Evolutionary conservation across 345 rosid genomes (phyloP), one percentile per base, ranked within the genome.

Genomic region (Euclidium syriacum): DNA sequence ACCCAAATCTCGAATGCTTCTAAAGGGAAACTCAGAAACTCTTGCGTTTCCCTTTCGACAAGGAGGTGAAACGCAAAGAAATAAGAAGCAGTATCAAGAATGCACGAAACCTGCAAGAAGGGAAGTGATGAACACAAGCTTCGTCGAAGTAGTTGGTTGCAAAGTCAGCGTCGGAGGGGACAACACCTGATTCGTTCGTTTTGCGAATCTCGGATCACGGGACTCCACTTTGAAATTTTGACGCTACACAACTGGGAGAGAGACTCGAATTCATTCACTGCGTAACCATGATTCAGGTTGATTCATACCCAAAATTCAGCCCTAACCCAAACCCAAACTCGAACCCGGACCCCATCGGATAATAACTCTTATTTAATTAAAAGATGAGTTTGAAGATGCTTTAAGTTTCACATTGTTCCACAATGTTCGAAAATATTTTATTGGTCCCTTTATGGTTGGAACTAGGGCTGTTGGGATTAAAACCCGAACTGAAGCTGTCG

Each of bases 41-140:
- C 25, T 44, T 6, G 35, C 24, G 47, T 1, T 15, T 55, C 33
- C 22, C 1, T 36, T n/a, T 55, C 3, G 23, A 42, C 20, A 23
- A 43, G 10, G 34, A 43, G 39, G 30, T n/a, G 12, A 11, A 53
- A 12, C 7, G 35, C 25, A 38, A 9, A 41, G 33, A 12, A 15
- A 27, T 51, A 52, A 26, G 22, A 62, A 65, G 26, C 34, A 41
- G 53, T 42, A 43, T 52, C 20, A 32, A 51, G 4, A 36, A 58
- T 22, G 35, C 41, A 43, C 8, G 30, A 32, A 64, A 90, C 95
- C 97, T 80, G 83, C 95, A 17, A 85, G 73, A 49, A 87, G 40
- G 2, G 88, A 75, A 12, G 90, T 85, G 73, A 79, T 54, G 51
- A 90, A 40, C 7, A 87, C 63, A 6, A 81, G 85, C 51, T 73